Base-by-base conservation (phyloP, 257 asterid genomes). In the Scutellaria baicalensis region DNA sequence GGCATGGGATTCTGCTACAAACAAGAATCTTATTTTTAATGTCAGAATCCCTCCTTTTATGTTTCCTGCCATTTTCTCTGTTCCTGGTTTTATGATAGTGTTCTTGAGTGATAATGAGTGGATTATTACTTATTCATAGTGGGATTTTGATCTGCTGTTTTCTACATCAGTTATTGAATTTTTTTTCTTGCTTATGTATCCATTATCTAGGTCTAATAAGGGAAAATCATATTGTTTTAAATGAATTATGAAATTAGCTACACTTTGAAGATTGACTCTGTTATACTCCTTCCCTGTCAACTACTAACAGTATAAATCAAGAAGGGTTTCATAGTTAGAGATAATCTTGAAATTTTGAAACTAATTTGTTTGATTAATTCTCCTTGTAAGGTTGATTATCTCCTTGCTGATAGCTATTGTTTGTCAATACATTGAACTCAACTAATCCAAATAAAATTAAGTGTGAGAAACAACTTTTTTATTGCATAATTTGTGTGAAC, bases 1-100 rank as follows among this genome's bases (percentile, higher is more conserved):
- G 59, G 98, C 98, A 40, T 93, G 98, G 98, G 87, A 86, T 70
- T 75, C 85, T n/a, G n/a, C n/a, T 75, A 68, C 86, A 6, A 65
- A 90, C 74, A 93, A 93, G 85, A 71, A n/a, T 52, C 96, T 89
- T 23, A 93, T 93, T n/a, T 93, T 93, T 73, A 93, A 93, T 72
- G 98, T 93, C 61, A 71, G 81, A 7, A 6, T 49, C 55, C 51
- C 51, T n/a, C 18, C 12, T 18, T 10, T 23, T 18, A 20, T 61
- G 1, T 9, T 8, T 9, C 21, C 16, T 23, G 11, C 9, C 5
- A 10, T 18, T 17, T 12, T 1, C 21, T 16, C 18, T 18, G 13
- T 54, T 16, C 42, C 8, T 64, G 47, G 8, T 20, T 27, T 59
- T 45, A 6, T 45, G 9, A 16, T 42, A 7, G n/a, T 17, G 16